phyloP scores from a whole-genome alignment of 2,329 filamentous ascomycete species.

The Leptosphaerulina australis region DNA sequence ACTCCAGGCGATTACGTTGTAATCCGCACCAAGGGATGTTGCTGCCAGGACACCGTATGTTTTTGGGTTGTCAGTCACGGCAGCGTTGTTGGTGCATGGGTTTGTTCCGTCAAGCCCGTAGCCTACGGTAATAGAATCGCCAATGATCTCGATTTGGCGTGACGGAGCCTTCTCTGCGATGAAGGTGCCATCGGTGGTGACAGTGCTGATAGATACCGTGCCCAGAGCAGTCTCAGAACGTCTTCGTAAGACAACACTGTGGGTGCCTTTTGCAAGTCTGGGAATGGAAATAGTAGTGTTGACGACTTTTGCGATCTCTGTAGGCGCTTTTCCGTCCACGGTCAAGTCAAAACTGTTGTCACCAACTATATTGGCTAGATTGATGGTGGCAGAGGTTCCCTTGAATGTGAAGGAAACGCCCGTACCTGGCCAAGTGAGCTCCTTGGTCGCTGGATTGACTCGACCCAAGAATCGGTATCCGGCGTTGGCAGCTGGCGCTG shows the following conservation, averaged over 20 bases:
- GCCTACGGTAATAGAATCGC: conserved; percentile 55
- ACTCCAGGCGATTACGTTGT: conserved; percentile 54
- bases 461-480: conserved; percentile 42
- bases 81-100: conserved; percentile 51
- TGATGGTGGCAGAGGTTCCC: conserved; percentile 50
- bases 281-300: conserved; percentile 43
- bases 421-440: conserved; percentile 55
- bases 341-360: conserved; percentile 45
- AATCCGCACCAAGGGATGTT: conserved; percentile 51
- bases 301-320: conserved; percentile 35
- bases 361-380: conserved; percentile 40
- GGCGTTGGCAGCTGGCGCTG: conserved; percentile 3
- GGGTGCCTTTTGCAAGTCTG: conserved; percentile 40
- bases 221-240: conserved; percentile 48
- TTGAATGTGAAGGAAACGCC: conserved; percentile 52
- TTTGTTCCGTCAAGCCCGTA: conserved; percentile 52
- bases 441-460: conserved; percentile 52
- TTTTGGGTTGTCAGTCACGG: conserved; percentile 49
- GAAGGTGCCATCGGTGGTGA: conserved; percentile 39
- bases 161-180: conserved; percentile 24
- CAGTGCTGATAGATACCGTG: conserved; percentile 40
- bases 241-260: conserved; percentile 50
- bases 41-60: conserved; percentile 55
- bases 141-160: conserved; percentile 53
- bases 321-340: conserved; percentile 38